These are phyloP conservation scores for Fonsecaea nubica DNA, from an alignment of 2,329 filamentous ascomycete genomes.

Conservation along the genomic window DNA sequence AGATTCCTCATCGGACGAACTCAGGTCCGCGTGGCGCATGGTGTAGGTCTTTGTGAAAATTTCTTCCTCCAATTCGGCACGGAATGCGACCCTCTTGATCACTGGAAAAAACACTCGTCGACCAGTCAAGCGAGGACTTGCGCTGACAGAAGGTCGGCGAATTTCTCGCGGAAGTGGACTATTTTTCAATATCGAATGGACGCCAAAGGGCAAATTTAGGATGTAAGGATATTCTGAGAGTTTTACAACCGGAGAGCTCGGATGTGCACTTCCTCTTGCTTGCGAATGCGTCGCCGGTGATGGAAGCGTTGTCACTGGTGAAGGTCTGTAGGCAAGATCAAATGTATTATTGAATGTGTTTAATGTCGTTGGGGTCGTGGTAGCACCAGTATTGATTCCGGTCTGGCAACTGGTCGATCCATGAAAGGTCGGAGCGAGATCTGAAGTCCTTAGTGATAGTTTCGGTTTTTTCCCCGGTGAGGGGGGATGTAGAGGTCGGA, in stretches of 20 bases:
- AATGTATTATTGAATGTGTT: constrained; percentile 70
- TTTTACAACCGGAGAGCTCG: constrained; percentile 30
- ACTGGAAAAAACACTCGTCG: constrained; percentile 59
- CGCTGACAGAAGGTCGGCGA: constrained; percentile 48
- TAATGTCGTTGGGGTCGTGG: constrained; percentile 63
- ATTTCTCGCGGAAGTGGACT: constrained; percentile 48
- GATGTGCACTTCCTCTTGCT: constrained; percentile 34
- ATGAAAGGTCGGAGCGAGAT: constrained; percentile 58
- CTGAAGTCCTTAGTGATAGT: constrained; percentile 65
- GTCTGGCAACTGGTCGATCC: constrained; percentile 56
- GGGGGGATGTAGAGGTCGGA: constrained; percentile 14
- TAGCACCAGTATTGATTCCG: constrained; percentile 31
- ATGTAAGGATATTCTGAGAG: constrained; percentile 41
- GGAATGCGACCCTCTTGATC: constrained; percentile 64
- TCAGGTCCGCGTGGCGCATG: constrained; percentile 62
- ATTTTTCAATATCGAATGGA: constrained; percentile 57
- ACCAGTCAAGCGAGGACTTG: constrained; percentile 47
- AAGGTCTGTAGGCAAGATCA: constrained; percentile 51
- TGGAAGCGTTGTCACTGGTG: constrained; percentile 45
- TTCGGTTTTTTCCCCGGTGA: constrained; percentile 57
- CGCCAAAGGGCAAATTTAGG: constrained; percentile 53
- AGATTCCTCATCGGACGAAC: constrained; percentile 36
- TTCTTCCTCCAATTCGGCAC: constrained; percentile 63
- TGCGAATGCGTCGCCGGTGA: constrained; percentile 41
- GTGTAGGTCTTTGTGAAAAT: constrained; percentile 64